A percentile compares a stretch with the other conserved stretches of the same genome.
These are phyloP conservation scores for Ophiocordyceps australis DNA, from an alignment of 2,329 filamentous ascomycete genomes.

Conservation along the genomic window DNA sequence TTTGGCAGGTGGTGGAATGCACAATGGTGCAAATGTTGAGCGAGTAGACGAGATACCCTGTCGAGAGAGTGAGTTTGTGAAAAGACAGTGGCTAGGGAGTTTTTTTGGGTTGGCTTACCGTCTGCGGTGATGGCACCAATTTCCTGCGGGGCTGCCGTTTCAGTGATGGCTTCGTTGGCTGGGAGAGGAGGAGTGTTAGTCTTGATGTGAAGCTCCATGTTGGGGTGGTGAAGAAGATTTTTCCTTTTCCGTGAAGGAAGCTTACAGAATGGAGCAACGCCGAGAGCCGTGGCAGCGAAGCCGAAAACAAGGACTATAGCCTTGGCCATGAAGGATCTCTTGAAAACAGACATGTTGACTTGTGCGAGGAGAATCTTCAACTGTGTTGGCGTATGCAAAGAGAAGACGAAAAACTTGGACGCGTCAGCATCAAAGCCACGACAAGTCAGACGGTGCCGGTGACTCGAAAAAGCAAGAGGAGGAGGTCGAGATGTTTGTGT, in stretches of 20 bases:
- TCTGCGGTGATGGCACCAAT: conserved; percentile 12
- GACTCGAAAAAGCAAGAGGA: neutral
- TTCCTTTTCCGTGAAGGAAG: neutral
- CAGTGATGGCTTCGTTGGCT: conserved; percentile 12
- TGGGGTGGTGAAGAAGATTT: neutral
- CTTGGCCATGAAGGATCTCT: conserved; percentile 9
- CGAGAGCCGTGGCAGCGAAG: conserved; percentile 5
- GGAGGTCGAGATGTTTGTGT: too few species aligned
- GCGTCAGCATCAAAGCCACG: neutral
- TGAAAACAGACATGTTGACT: conserved; percentile 10
- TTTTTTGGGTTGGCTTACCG: conserved; percentile 7
- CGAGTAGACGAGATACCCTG: conserved; percentile 14
- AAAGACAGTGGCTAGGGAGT: neutral
- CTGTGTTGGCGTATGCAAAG: neutral
- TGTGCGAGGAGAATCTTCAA: neutral
- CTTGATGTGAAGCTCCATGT: neutral
- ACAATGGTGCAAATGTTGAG: conserved; percentile 18
- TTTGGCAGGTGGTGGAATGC: conserved; percentile 14
- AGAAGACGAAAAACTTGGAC: too few species aligned
- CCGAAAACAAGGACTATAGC: conserved; percentile 7
- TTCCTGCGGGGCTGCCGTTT: conserved; percentile 11
- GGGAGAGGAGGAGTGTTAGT: neutral
- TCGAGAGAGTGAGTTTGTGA: too few species aligned
- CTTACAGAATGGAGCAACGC: conserved; percentile 4
- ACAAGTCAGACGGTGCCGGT: neutral